A percentile compares a stretch with the other conserved stretches of the same genome.
Evolutionary conservation across 495 filamentous ascomycete genomes (phyloP).

Genomic region (Aspergillus ostianus): DNA sequence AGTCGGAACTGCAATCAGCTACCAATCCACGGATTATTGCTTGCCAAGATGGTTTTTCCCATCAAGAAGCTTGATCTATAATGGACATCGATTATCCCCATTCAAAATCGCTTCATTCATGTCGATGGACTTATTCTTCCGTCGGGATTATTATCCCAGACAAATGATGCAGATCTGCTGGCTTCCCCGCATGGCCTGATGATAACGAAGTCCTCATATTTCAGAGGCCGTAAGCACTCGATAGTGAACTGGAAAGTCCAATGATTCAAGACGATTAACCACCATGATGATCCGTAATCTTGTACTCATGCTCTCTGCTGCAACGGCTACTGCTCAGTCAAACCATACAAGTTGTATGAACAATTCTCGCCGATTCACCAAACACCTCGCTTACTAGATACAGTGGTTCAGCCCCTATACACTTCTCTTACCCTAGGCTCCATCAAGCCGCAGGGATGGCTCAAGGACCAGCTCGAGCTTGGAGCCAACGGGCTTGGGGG

Average conservation of each 20-base stretch:
- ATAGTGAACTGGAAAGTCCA: neutral
- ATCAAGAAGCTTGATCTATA: no score
- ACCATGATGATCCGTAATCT: neutral
- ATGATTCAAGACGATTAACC: neutral
- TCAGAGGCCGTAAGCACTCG: neutral
- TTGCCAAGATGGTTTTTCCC: no score
- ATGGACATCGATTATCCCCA: no score
- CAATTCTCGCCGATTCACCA: neutral
- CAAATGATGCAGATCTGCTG: no score
- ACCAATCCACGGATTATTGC: neutral
- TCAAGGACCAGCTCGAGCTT: constrained; percentile 53
- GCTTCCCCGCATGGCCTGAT: neutral
- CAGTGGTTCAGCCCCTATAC: neutral
- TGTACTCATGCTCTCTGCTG: neutral
- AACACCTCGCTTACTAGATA: neutral
- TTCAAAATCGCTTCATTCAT: no score
- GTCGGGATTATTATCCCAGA: no score
- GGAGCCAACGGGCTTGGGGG: constrained; percentile 58
- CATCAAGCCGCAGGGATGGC: constrained; percentile 59
- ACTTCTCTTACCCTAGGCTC: constrained; percentile 53
- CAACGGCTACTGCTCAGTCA: neutral
- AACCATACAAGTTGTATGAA: neutral
- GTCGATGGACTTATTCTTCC: no score
- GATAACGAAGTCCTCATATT: neutral
- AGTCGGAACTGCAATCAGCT: neutral